A percentile compares a stretch with the other conserved stretches of the same genome.
Evolutionary conservation across 768 basidiomycete genomes (phyloP).

Genomic region (Suillus fuscotomentosus): DNA sequence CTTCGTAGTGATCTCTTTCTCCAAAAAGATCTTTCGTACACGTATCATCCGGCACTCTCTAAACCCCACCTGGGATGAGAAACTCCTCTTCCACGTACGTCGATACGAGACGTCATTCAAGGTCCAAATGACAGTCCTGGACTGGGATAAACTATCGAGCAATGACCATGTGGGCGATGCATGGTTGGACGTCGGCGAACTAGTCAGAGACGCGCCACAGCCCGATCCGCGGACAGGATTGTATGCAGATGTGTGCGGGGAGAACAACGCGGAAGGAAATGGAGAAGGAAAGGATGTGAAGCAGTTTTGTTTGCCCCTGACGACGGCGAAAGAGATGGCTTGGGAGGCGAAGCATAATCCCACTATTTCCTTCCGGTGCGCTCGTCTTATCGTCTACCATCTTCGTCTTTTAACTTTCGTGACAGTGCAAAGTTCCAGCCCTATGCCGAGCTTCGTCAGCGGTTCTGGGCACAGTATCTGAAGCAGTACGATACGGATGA

Average conservation of each 20-base stretch:
- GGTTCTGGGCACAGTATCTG: conserved; percentile 88
- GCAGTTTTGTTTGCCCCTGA: conserved; percentile 66
- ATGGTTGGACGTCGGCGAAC: conserved; percentile 64
- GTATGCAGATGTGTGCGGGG: conserved; percentile 27
- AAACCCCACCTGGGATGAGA: conserved; percentile 93
- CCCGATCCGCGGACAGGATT: conserved; percentile 56
- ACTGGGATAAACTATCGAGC: conserved; percentile 92
- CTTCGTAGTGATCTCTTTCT: conserved; percentile 93
- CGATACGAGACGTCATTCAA: conserved; percentile 79
- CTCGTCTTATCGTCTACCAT: conserved; percentile 27
- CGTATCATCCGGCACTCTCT: conserved; percentile 81
- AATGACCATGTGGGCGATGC: conserved; percentile 91
- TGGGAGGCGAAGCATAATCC: conserved; percentile 80
- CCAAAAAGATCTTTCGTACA: conserved; percentile 96
- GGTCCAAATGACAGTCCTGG: conserved; percentile 80
- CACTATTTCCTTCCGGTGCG: conserved; percentile 56
- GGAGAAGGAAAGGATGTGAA: conserved; percentile 49
- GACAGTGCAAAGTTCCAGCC: conserved; percentile 91
- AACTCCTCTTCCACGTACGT: conserved; percentile 92
- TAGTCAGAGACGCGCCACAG: conserved; percentile 66
- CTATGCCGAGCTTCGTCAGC: conserved; percentile 86
- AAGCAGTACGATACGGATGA: conserved; percentile 91
- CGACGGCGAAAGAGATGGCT: conserved; percentile 55
- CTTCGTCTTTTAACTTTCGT: not conserved
- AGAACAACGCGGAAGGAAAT: conserved; percentile 42